Conservation (phyloP, 1,284 basidiomycete genomes). For the Ceratobasidium papillatum region DNA sequence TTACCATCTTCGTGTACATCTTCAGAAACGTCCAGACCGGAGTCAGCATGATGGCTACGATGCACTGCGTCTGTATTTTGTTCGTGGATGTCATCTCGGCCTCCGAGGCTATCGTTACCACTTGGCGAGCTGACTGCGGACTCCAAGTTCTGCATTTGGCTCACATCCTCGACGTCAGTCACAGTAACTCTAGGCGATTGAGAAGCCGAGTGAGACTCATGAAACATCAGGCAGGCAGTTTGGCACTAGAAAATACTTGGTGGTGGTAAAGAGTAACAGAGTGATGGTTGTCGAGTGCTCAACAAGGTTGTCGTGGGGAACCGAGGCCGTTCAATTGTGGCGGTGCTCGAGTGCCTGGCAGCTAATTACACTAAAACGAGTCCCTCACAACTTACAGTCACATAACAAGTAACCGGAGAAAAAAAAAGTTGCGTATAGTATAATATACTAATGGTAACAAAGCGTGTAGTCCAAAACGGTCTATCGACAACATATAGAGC, state of each 20-base stretch:
- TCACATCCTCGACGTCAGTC: not conserved
- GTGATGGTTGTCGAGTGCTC: not conserved
- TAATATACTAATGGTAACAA: not conserved
- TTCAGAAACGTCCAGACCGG: conserved; percentile 30
- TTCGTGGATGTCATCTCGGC: not conserved
- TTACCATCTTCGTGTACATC: conserved; percentile 33
- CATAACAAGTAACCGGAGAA: not conserved
- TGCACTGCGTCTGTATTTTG: not conserved
- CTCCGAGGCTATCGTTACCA: not conserved
- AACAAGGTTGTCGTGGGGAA: conserved; percentile 21
- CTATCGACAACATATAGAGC: conserved; percentile 5
- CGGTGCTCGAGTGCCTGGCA: conserved; percentile 32
- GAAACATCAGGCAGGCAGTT: not conserved
- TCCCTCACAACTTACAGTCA: not conserved
- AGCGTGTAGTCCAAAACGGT: not conserved
- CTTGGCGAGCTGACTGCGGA: not conserved
- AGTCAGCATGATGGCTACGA: conserved; percentile 28
- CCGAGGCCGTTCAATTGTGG: conserved; percentile 12
- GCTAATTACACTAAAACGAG: conserved; percentile 18
- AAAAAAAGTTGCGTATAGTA: conserved; percentile 3
- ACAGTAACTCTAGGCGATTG: not conserved
- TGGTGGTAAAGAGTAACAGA: not conserved
- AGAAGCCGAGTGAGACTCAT: not conserved
- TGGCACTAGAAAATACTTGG: not conserved
- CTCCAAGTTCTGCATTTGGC: not conserved